phyloP scores from a whole-genome alignment of 2,329 filamentous ascomycete species.

The Trichoderma pleuroti region DNA sequence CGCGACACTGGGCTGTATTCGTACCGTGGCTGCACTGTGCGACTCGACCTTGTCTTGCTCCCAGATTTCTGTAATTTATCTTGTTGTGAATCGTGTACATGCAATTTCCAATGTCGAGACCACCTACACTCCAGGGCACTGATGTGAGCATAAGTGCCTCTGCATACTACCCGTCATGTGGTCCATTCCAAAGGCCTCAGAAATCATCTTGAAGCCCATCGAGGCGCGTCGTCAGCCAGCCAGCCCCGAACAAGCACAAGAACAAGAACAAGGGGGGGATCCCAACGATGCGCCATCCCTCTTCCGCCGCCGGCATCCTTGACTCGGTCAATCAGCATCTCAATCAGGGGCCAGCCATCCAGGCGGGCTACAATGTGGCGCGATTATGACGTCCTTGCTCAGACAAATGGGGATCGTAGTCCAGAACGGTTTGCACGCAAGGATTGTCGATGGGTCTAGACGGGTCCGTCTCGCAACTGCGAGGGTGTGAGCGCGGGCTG shows the following conservation, averaged over 20 bases:
- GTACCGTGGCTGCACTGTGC: neutral
- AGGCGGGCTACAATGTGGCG: neutral
- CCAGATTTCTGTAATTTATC: neutral
- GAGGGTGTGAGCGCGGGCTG: neutral
- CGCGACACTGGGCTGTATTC: slow-evolving; percentile 5
- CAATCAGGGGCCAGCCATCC: neutral
- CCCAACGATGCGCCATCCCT: neutral
- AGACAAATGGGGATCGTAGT: neutral
- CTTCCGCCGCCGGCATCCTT: neutral
- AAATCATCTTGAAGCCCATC: neutral
- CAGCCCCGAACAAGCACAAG: neutral
- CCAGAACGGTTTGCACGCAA: neutral
- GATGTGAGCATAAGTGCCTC: neutral
- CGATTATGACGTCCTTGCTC: neutral
- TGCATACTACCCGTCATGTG: neutral
- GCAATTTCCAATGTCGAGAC: neutral
- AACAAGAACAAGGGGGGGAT: neutral
- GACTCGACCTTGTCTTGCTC: neutral
- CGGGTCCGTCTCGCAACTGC: neutral
- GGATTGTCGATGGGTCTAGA: neutral
- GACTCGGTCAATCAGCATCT: neutral
- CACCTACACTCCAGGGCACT: neutral
- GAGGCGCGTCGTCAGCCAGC: neutral
- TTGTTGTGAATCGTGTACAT: too few relatives aligned
- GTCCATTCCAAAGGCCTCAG: neutral